phyloP scores from a whole-genome alignment of 192 early-diverging fungal species.

The Umbelopsis sp. region DNA sequence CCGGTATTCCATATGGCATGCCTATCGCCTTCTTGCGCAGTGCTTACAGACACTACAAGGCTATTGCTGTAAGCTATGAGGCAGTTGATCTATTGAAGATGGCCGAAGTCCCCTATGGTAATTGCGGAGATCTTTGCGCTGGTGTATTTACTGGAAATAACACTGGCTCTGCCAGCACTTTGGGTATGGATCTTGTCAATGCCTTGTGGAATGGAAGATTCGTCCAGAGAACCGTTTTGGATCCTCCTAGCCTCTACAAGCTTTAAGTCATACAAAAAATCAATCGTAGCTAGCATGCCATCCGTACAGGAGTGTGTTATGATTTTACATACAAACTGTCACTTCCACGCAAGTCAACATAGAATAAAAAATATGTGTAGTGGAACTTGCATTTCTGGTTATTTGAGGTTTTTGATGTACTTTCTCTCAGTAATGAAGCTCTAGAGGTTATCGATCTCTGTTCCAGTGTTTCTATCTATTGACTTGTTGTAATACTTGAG shows the following conservation, averaged over 20 bases:
- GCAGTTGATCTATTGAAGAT: conserved; percentile 14
- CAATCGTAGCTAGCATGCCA: conserved; percentile 7
- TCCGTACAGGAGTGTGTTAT: not conserved
- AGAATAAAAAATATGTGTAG: conserved; percentile 9
- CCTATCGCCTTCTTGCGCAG: conserved; percentile 21
- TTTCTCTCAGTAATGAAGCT: conserved; percentile 5
- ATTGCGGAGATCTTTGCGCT: conserved; percentile 2
- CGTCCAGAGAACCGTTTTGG: conserved; percentile 6
- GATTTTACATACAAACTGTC: not conserved
- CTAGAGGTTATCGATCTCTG: conserved; percentile 1
- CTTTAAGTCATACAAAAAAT: conserved; percentile 5
- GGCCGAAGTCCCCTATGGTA: conserved; percentile 10
- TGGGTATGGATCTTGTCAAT: conserved; percentile 2
- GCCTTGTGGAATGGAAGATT: conserved; percentile 10
- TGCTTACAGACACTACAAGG: conserved; percentile 26
- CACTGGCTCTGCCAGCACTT: not conserved
- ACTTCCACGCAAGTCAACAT: conserved; percentile 1
- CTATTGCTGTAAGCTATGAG: conserved; percentile 20
- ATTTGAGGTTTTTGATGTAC: conserved; percentile 5
- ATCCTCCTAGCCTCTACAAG: conserved; percentile 9
- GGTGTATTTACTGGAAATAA: not conserved
- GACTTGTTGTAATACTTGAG: not conserved
- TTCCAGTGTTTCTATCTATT: conserved; percentile 2
- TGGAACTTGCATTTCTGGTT: not conserved
- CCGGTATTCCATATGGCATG: conserved; percentile 23